A percentile compares a stretch with the other conserved stretches of the same genome.
phyloP scores from a whole-genome alignment of 495 filamentous ascomycete species.

The Tuber microsphaerosporum region DNA sequence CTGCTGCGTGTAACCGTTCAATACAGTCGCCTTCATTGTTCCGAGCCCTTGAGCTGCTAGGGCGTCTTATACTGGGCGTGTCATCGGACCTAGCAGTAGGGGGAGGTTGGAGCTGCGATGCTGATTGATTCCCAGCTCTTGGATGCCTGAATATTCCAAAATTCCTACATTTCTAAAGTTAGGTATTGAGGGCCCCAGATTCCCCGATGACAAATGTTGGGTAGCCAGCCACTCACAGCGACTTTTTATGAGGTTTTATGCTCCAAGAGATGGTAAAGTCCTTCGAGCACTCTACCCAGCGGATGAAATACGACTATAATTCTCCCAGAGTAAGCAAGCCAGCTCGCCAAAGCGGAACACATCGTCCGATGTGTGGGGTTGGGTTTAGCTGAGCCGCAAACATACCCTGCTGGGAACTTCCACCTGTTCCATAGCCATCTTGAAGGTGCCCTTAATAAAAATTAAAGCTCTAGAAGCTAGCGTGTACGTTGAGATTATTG shows the following conservation, averaged over 20 bases:
- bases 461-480: not conserved
- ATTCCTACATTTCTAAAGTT: slow-evolving; percentile 51
- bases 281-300: slow-evolving; percentile 86
- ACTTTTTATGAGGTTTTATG: slow-evolving; percentile 93
- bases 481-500: not conserved
- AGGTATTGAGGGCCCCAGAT: not conserved
- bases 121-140: slow-evolving; percentile 56
- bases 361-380: slow-evolving; percentile 11
- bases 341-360: not conserved
- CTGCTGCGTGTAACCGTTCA: slow-evolving; percentile 76
- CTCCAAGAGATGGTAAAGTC: slow-evolving; percentile 95
- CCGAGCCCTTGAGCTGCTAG: slow-evolving; percentile 36
- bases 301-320: slow-evolving; percentile 84
- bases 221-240: slow-evolving; percentile 52
- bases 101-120: slow-evolving; percentile 48
- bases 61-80: slow-evolving; percentile 42
- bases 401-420: slow-evolving; percentile 95
- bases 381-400: slow-evolving; percentile 10
- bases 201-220: not conserved
- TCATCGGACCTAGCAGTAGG: slow-evolving; percentile 43
- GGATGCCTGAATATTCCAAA: slow-evolving; percentile 97
- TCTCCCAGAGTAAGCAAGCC: slow-evolving; percentile 3
- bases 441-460: slow-evolving; percentile 6
- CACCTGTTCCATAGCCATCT: slow-evolving; percentile 82
- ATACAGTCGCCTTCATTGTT: slow-evolving; percentile 47